Percentiles rank a stretch among this genome's conserved stretches.
phyloP scores from a whole-genome alignment of 2,329 filamentous ascomycete species.

The Laburnicola sp. region DNA sequence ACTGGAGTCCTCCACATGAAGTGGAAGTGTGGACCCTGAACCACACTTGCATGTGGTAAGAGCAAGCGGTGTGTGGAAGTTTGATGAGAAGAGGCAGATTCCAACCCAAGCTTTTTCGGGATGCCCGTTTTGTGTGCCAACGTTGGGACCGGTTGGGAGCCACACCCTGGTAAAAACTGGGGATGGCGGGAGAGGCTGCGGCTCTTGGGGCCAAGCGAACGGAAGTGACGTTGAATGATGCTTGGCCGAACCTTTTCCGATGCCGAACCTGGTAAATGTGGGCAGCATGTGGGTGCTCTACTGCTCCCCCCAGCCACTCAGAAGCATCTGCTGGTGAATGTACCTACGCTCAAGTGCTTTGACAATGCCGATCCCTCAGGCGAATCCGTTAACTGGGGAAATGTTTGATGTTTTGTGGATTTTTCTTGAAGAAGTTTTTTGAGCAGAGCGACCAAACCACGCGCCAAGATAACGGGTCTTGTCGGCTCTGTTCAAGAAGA shows the following conservation, averaged over 20 bases:
- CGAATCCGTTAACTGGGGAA: neutral
- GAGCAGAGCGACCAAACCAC: neutral
- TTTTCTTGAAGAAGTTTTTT: neutral
- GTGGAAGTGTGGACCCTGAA: conserved; percentile 15
- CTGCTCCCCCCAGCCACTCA: neutral
- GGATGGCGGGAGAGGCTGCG: conserved; percentile 23
- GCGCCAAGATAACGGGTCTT: conserved; percentile 3
- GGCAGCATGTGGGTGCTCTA: neutral
- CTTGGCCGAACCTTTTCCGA: conserved; percentile 12
- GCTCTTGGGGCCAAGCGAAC: conserved; percentile 20
- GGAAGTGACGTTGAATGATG: conserved; percentile 13
- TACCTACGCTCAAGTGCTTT: neutral
- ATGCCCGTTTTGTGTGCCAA: conserved; percentile 15
- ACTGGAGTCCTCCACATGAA: conserved; percentile 16
- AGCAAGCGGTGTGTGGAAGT: conserved; percentile 7
- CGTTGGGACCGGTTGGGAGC: conserved; percentile 2
- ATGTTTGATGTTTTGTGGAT: conserved; percentile 3
- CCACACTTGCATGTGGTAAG: conserved; percentile 15
- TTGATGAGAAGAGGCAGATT: conserved; percentile 12
- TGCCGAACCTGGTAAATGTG: neutral
- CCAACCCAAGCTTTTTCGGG: conserved; percentile 22
- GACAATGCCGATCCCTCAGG: neutral
- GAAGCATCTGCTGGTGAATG: neutral
- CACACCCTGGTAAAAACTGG: conserved; percentile 22
- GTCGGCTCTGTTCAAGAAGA: conserved; percentile 1